Percentiles rank a stretch among this genome's conserved stretches.
Conservation (phyloP, 75 land plant species). For the Ceratopteris richardii region DNA sequence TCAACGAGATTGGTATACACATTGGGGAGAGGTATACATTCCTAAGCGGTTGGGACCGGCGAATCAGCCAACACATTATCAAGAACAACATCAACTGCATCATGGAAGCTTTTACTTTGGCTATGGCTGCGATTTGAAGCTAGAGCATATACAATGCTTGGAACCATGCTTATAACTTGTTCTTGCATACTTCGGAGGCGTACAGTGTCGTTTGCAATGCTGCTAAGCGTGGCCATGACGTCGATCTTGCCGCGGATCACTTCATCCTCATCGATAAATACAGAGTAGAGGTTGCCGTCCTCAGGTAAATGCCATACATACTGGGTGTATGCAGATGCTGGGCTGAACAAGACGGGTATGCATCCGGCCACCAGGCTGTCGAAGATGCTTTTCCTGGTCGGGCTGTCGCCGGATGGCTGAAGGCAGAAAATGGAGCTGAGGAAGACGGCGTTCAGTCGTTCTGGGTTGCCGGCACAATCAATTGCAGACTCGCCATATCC, state of each 20-base stretch:
- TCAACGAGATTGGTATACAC: too few relatives aligned
- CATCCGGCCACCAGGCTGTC: conserved; percentile 22
- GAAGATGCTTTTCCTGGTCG: conserved; percentile 25
- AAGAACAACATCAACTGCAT: conserved; percentile 72
- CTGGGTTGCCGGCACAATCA: conserved; percentile 8
- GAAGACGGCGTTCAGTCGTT: conserved; percentile 7
- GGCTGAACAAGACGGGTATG: conserved; percentile 23
- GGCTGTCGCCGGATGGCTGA: conserved; percentile 25
- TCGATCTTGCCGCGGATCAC: conserved; percentile 9
- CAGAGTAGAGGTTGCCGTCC: conserved; percentile 12
- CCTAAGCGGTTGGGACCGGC: too few relatives aligned
- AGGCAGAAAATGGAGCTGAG: conserved; percentile 23
- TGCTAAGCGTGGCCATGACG: conserved; percentile 9
- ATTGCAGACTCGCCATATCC: conserved; percentile 2
- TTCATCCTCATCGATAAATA: conserved; percentile 7
- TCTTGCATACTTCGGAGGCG: conserved; percentile 11
- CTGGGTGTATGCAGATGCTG: conserved; percentile 10
- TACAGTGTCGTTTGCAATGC: neutral
- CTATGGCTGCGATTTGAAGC: neutral
- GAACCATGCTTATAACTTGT: conserved; percentile 1
- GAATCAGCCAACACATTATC: conserved; percentile 18
- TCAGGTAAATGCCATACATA: conserved; percentile 24
- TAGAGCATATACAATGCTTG: neutral
- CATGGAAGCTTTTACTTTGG: conserved; percentile 19
- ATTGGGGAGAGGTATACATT: too few relatives aligned